phyloP scores from a whole-genome alignment of 106 monocot genomes.

The Acorus calamus region DNA sequence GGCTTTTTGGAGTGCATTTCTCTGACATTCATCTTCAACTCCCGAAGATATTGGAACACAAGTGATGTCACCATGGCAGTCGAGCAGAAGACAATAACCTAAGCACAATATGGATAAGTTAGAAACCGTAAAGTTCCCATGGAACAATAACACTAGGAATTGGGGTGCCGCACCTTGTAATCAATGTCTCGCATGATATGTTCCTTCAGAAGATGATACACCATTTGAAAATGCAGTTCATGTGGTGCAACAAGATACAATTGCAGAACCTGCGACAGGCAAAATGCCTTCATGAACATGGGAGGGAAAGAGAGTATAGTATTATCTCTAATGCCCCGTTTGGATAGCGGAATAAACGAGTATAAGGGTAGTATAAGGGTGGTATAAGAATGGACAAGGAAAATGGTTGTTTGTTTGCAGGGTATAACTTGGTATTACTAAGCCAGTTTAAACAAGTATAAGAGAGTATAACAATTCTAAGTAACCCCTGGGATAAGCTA shows the following conservation, averaged over 20 bases:
- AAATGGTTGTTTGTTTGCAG: too few species aligned
- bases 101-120: conserved; percentile 1
- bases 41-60: conserved; percentile 49
- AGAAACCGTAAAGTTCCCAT: background rate
- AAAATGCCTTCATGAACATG: too few species aligned
- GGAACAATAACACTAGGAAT: background rate
- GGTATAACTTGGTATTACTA: too few species aligned
- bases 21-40: conserved; percentile 85
- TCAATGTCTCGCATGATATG: conserved; percentile 63
- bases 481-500: too few species aligned
- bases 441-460: too few species aligned
- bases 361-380: too few species aligned
- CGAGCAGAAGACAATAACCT: conserved; percentile 92
- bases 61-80: conserved; percentile 82
- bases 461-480: too few species aligned
- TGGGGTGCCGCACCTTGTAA: conserved; percentile 55
- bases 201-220: conserved; percentile 64
- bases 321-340: too few species aligned
- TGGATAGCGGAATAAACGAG: too few species aligned
- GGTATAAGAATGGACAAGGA: too few species aligned
- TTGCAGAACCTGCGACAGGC: conserved; percentile 46
- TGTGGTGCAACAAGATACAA: conserved; percentile 65
- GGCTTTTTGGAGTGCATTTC: conserved; percentile 93
- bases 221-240: conserved; percentile 71
- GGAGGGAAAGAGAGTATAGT: too few species aligned